A percentile compares a stretch with the other conserved stretches of the same genome.
phyloP scores from a whole-genome alignment of 2,329 filamentous ascomycete species.

The Paraphaeosphaeria sporulosa region DNA sequence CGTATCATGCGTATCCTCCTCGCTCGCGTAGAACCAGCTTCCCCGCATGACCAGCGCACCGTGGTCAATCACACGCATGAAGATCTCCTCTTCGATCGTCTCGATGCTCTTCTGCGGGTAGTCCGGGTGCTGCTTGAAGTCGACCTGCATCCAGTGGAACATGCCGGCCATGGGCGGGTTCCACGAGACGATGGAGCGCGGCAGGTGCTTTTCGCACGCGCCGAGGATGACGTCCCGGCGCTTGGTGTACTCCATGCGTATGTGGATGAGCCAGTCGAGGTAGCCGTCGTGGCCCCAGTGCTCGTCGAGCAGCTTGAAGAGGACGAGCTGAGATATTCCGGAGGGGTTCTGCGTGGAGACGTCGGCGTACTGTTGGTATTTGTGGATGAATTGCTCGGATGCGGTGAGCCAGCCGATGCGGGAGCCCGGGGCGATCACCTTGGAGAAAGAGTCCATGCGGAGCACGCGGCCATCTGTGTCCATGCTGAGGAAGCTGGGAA shows the following conservation, averaged over 20 bases:
- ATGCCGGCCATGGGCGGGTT: slow-evolving; percentile 84
- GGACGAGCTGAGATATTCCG: slow-evolving; percentile 81
- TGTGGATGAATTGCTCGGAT: slow-evolving; percentile 82
- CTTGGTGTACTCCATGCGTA: slow-evolving; percentile 81
- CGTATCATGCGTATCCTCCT: slow-evolving; percentile 63
- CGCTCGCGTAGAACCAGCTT: slow-evolving; percentile 89
- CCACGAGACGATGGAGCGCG: slow-evolving; percentile 79
- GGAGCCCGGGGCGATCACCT: slow-evolving; percentile 84
- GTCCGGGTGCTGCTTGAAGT: slow-evolving; percentile 71
- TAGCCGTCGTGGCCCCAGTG: slow-evolving; percentile 94
- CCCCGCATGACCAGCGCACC: slow-evolving; percentile 84
- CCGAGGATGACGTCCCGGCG: slow-evolving; percentile 78
- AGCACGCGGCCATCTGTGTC: slow-evolving; percentile 88
- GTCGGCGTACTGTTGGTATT: slow-evolving; percentile 83
- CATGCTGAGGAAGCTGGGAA: slow-evolving; percentile 79
- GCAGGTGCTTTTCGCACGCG: slow-evolving; percentile 81
- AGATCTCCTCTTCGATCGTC: slow-evolving; percentile 85
- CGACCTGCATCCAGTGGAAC: slow-evolving; percentile 86
- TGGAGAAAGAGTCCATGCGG: slow-evolving; percentile 92
- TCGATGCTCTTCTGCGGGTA: slow-evolving; percentile 59
- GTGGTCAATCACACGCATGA: slow-evolving; percentile 75
- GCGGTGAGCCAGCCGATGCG: slow-evolving; percentile 90
- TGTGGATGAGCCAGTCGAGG: slow-evolving; percentile 84
- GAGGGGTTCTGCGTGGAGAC: slow-evolving; percentile 83
- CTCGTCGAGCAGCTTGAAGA: slow-evolving; percentile 92